Conservation (phyloP, 257 asterid species). For the Ehretia macrophylla region DNA sequence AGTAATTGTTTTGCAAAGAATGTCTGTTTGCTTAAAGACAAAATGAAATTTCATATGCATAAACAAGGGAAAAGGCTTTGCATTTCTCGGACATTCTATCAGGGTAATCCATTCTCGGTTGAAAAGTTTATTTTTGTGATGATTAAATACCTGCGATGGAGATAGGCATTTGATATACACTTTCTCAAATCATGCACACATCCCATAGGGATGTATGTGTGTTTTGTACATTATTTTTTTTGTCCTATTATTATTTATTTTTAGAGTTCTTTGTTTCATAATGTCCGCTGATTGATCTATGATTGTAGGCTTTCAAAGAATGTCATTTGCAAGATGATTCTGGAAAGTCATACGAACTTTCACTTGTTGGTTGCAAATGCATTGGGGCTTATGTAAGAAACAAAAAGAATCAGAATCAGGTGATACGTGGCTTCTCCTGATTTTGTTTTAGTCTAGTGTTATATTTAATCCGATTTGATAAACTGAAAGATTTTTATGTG, state of each 20-base stretch:
- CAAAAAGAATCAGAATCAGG: slow-evolving; percentile 96
- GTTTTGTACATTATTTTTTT: too few species aligned
- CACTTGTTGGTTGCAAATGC: slow-evolving; percentile 79
- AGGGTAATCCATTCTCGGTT: too few species aligned
- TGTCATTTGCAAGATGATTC: slow-evolving; percentile 39
- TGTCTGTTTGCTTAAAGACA: too few species aligned
- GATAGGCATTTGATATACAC: too few species aligned
- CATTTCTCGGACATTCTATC: too few species aligned
- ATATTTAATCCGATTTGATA: background rate
- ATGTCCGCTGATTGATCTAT: background rate
- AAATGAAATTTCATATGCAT: too few species aligned
- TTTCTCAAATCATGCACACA: slow-evolving; percentile 1
- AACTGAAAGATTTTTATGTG: background rate
- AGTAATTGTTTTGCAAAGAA: too few species aligned
- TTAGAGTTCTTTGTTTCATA: background rate
- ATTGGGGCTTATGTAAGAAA: slow-evolving; percentile 85
- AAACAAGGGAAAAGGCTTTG: too few species aligned
- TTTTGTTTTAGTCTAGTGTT: background rate
- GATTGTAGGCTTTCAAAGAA: slow-evolving; percentile 66
- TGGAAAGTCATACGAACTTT: slow-evolving; percentile 71
- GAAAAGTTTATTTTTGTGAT: too few species aligned
- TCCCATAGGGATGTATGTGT: too few species aligned
- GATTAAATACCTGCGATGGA: too few species aligned
- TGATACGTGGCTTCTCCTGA: slow-evolving; percentile 11
- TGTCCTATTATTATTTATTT: background rate